Conservation (phyloP, 805 yeast species). For the Kluyveromyces dobzhanskii region DNA sequence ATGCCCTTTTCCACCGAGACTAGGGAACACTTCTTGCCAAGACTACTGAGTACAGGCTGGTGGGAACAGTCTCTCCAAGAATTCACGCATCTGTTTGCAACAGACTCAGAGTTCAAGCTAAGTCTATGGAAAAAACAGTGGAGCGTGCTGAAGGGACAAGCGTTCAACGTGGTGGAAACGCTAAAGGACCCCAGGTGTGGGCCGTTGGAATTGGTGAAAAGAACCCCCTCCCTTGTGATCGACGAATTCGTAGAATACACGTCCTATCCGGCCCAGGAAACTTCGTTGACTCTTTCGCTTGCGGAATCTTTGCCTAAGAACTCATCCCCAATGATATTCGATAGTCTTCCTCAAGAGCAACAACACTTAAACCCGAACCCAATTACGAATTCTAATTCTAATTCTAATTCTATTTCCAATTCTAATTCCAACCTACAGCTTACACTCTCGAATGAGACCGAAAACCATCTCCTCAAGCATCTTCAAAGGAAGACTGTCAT, state of each 20-base stretch:
- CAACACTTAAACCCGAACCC: slow-evolving; percentile 25
- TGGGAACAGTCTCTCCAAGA: slow-evolving; percentile 53
- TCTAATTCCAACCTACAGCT: no score
- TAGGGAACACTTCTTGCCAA: slow-evolving; percentile 46
- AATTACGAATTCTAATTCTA: no score
- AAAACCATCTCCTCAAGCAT: not conserved
- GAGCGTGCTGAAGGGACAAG: slow-evolving; percentile 69
- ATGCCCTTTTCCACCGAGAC: slow-evolving; percentile 55
- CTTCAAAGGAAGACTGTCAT: slow-evolving; percentile 40
- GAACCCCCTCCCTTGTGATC: slow-evolving; percentile 47
- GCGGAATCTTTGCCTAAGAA: slow-evolving; percentile 30
- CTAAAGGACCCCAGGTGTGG: slow-evolving; percentile 50
- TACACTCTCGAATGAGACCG: slow-evolving; percentile 1
- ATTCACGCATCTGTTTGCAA: slow-evolving; percentile 40
- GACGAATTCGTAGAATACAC: slow-evolving; percentile 40
- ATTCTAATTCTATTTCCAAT: no score
- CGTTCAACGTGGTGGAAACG: slow-evolving; percentile 65
- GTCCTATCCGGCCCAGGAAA: not conserved
- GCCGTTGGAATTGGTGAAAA: slow-evolving; percentile 56
- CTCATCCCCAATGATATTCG: slow-evolving; percentile 15
- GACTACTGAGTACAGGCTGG: slow-evolving; percentile 56
- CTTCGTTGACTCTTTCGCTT: slow-evolving; percentile 18
- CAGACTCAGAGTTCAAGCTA: slow-evolving; percentile 54
- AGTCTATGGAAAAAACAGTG: slow-evolving; percentile 62
- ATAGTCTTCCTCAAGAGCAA: slow-evolving; percentile 15